Evolutionary conservation across 257 asterid genomes (phyloP).

Genomic region (Mentha longifolia): DNA sequence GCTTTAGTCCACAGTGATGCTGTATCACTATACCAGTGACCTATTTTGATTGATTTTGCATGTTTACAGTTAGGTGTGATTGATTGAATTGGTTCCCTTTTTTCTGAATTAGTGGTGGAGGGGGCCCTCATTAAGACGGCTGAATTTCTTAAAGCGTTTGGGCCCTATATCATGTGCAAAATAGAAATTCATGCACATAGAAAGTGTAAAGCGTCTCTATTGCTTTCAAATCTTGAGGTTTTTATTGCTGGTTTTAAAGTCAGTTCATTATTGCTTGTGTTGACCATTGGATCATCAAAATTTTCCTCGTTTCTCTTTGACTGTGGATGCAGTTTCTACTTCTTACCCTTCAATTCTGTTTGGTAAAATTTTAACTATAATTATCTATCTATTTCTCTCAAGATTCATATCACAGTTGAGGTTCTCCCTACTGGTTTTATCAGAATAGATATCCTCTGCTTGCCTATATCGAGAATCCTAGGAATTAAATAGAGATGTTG

Average conservation of each 20-base stretch:
- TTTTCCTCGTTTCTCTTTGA: slow-evolving; percentile 34
- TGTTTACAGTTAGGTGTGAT: slow-evolving; percentile 49
- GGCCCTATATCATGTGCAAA: slow-evolving; percentile 50
- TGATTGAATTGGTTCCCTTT: slow-evolving; percentile 40
- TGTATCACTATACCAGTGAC: slow-evolving; percentile 20
- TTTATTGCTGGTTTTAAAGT: slow-evolving; percentile 34
- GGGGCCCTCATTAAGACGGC: slow-evolving; percentile 54
- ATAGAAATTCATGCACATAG: slow-evolving; percentile 33
- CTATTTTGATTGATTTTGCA: slow-evolving; percentile 44
- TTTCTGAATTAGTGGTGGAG: slow-evolving; percentile 40
- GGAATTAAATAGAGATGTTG: slow-evolving; percentile 3
- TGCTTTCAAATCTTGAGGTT: slow-evolving; percentile 39
- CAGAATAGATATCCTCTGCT: neutral
- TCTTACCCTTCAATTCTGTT: neutral
- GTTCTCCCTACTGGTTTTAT: neutral
- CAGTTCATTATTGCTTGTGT: slow-evolving; percentile 37
- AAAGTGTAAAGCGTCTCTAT: slow-evolving; percentile 32
- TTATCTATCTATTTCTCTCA: neutral
- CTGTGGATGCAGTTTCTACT: slow-evolving; percentile 29
- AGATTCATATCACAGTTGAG: slow-evolving; percentile 1
- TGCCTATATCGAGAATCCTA: neutral
- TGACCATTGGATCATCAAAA: slow-evolving; percentile 49
- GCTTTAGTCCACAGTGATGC: slow-evolving; percentile 11
- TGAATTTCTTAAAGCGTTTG: slow-evolving; percentile 38
- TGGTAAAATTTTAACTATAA: neutral